Percentiles rank a stretch among this genome's conserved stretches.
Evolutionary conservation across 257 asterid species (phyloP).

Genomic region (Penstemon eatonii): DNA sequence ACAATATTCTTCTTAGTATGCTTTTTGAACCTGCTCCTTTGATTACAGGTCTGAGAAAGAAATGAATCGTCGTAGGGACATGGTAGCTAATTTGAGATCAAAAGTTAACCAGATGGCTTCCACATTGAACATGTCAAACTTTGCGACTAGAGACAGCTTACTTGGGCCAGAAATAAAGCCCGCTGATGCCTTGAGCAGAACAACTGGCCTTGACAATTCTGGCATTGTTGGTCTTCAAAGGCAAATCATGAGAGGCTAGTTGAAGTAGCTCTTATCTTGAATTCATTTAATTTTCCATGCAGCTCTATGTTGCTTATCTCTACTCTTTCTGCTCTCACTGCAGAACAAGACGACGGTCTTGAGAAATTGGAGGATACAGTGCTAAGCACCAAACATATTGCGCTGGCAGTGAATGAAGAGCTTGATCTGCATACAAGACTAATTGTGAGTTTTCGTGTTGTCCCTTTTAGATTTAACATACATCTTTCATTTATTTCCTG

Average conservation of each 20-base stretch:
- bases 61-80: conserved; percentile 87
- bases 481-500: too few relatives aligned
- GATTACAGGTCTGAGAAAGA: conserved; percentile 79
- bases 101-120: conserved; percentile 89
- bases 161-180: conserved; percentile 94
- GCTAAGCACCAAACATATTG: conserved; percentile 86
- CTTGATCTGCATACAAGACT: conserved; percentile 83
- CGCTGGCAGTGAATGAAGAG: conserved; percentile 88
- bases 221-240: conserved; percentile 88
- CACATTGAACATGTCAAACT: conserved; percentile 80
- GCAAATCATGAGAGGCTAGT: conserved; percentile 84
- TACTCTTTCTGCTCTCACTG: conserved; percentile 13
- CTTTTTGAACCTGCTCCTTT: conserved; percentile 3
- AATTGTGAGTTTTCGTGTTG: conserved; percentile 34
- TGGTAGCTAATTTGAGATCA: conserved; percentile 63
- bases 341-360: conserved; percentile 96
- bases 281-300: background rate
- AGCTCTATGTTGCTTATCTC: conserved; percentile 8
- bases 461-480: too few relatives aligned
- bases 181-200: conserved; percentile 78
- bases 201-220: conserved; percentile 74
- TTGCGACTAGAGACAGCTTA: conserved; percentile 86
- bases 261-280: too few relatives aligned
- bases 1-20: too few relatives aligned
- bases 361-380: conserved; percentile 86